Conservation (phyloP, 1,284 basidiomycete species). For the Boletus sp. region DNA sequence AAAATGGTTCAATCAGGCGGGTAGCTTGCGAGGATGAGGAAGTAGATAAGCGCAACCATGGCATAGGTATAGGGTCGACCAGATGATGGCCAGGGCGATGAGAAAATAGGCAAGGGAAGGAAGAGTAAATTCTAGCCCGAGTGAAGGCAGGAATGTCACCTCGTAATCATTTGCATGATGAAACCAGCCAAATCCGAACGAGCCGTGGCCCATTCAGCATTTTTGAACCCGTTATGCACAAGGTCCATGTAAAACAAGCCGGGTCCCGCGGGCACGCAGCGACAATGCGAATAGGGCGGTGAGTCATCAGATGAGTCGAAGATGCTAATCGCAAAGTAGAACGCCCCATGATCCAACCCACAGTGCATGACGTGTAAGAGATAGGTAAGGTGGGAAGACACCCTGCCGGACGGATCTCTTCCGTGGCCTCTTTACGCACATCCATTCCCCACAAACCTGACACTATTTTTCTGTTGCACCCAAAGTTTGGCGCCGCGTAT, state of each 20-base stretch:
- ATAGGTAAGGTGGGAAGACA: not conserved
- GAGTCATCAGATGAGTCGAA: not conserved
- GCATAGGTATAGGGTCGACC: not conserved
- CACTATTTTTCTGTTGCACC: not conserved
- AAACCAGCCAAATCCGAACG: not conserved
- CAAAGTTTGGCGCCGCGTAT: not conserved
- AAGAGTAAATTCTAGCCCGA: not conserved
- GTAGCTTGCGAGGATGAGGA: not conserved
- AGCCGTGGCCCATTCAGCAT: not conserved
- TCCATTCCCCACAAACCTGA: not conserved
- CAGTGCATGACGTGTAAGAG: constrained; percentile 1
- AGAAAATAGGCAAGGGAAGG: not conserved
- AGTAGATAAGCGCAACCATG: not conserved
- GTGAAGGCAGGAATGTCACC: not conserved
- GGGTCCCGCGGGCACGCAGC: not conserved
- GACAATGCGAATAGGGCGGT: not conserved
- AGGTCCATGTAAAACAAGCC: not conserved
- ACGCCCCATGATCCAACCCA: not conserved
- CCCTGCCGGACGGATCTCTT: constrained; percentile 28
- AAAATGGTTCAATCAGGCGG: not conserved
- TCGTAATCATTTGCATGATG: not conserved
- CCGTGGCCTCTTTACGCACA: constrained; percentile 13
- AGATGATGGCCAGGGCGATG: not conserved
- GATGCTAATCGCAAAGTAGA: not conserved
- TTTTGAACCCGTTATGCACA: not conserved